phyloP scores from a whole-genome alignment of 2,329 filamentous ascomycete genomes.

The Nemania sp. region DNA sequence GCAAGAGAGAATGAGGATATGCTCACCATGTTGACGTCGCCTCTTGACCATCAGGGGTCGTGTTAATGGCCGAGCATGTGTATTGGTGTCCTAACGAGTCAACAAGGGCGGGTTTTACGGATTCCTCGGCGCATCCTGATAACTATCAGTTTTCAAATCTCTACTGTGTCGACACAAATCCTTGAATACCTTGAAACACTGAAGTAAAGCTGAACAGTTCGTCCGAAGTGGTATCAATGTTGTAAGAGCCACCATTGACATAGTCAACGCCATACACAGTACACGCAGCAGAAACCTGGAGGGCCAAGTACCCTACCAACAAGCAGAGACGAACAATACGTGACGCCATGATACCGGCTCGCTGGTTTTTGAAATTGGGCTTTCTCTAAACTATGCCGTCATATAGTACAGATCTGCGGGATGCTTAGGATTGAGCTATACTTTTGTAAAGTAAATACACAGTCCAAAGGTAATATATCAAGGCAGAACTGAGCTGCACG shows the following conservation, averaged over 20 bases:
- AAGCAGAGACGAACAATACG: conserved; percentile 18
- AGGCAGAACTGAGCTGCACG: not conserved
- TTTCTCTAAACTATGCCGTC: not conserved
- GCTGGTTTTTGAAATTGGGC: not conserved
- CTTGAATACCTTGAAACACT: conserved; percentile 42
- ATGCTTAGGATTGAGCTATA: not conserved
- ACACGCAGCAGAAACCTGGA: conserved; percentile 33
- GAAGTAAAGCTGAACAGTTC: conserved; percentile 45
- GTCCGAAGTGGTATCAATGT: conserved; percentile 44
- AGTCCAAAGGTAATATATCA: not conserved
- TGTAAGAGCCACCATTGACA: conserved; percentile 44
- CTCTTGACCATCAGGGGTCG: conserved; percentile 40
- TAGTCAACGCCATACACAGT: conserved; percentile 45
- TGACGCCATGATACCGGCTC: conserved; percentile 26
- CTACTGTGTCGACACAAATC: too few species aligned
- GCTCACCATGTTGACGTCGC: conserved; percentile 45
- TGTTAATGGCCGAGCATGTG: conserved; percentile 42
- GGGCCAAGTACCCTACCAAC: conserved; percentile 21
- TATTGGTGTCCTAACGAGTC: conserved; percentile 41
- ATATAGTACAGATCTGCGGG: not conserved
- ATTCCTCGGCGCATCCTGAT: conserved; percentile 41
- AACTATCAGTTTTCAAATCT: conserved; percentile 14
- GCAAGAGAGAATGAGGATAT: not conserved
- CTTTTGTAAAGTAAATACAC: conserved; percentile 6
- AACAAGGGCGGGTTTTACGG: conserved; percentile 42